Evolutionary conservation across 2,329 filamentous ascomycete genomes (phyloP), one percentile per base, ranked within the genome.

Genomic region (Mollisiaceae sp.): DNA sequence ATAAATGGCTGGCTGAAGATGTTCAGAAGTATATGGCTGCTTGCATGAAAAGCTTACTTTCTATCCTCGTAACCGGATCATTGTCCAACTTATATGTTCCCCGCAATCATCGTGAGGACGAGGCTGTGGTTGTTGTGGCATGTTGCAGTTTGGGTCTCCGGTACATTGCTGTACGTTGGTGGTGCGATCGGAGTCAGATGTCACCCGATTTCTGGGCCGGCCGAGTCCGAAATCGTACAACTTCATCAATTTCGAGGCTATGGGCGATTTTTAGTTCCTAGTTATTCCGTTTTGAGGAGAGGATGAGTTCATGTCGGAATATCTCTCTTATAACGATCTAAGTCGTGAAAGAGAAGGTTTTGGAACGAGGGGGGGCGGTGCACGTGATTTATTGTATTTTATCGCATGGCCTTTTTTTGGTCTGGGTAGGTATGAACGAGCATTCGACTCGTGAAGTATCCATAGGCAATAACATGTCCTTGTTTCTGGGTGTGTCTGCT

Each of bases 121-220:
- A 39, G 12, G 4, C n/a, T 36, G 15, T 57, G 55, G 18, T 41
- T 15, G 4, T 57, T 32, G 36, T 57, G 32, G 36, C 20, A 22
- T 39, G 35, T 38, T 57, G 32, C 20, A 4, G 8, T 38, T 38
- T n/a, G 20, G 24, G 14, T 15, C 2, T 8, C n/a, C 15, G 18
- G 55, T 36, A n/a, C 12, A 3, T 18, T 20, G 55, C 15, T 5
- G 55, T 36, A n/a, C 12, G 8, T 18, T 20, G 55, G 55, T 57
- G 55, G 55, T 38, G 32, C 35, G 55, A 57, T 57, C 4, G 4
- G 55, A 35, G 18, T 4, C 8, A 12, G 18, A 38, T 57, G 55
- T 57, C 55, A 57, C 6, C 55, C 55, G 35, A 57, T 57, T 57
- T 57, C 36, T 22, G 55, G 35, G n/a, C 12, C 55, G 55, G 55